Evolutionary conservation across 371 early-diverging fungal genomes (phyloP).

Genomic region (Lichtheimia ornata): DNA sequence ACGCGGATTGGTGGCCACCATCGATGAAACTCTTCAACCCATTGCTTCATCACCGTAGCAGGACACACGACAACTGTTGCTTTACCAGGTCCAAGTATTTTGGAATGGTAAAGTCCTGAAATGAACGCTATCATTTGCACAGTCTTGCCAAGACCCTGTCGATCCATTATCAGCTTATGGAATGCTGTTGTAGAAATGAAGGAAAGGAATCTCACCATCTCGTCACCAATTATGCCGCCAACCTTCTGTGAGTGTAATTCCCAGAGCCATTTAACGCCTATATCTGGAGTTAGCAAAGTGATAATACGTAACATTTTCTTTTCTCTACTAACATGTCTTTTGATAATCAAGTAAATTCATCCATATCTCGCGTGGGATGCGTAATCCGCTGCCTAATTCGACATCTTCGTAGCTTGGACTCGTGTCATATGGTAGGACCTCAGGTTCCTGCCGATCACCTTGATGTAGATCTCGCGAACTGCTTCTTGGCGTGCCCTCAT

Average conservation of each 20-base stretch:
- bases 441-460: slow-evolving; percentile 12
- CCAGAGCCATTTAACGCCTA: slow-evolving; percentile 90
- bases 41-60: slow-evolving; percentile 94
- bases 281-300: neutral
- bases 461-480: neutral
- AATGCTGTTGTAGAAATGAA: neutral
- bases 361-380: slow-evolving; percentile 86
- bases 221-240: slow-evolving; percentile 98
- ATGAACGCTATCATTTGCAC: slow-evolving; percentile 91
- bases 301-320: neutral
- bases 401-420: slow-evolving; percentile 67
- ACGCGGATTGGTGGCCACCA: slow-evolving; percentile 97
- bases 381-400: slow-evolving; percentile 55
- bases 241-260: slow-evolving; percentile 84
- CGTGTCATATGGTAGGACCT: slow-evolving; percentile 45
- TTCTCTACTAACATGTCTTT: slow-evolving; percentile 59
- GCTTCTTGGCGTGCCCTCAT: slow-evolving; percentile 19
- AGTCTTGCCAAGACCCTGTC: slow-evolving; percentile 94
- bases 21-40: slow-evolving; percentile 94
- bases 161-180: slow-evolving; percentile 2
- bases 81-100: slow-evolving; percentile 43
- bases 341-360: slow-evolving; percentile 93
- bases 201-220: slow-evolving; percentile 68
- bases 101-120: slow-evolving; percentile 66
- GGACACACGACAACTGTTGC: slow-evolving; percentile 91